Evolutionary conservation across 805 yeast species (phyloP), one percentile per base, ranked within the genome.

Genomic region (Saccharomycopsis babjevae): DNA sequence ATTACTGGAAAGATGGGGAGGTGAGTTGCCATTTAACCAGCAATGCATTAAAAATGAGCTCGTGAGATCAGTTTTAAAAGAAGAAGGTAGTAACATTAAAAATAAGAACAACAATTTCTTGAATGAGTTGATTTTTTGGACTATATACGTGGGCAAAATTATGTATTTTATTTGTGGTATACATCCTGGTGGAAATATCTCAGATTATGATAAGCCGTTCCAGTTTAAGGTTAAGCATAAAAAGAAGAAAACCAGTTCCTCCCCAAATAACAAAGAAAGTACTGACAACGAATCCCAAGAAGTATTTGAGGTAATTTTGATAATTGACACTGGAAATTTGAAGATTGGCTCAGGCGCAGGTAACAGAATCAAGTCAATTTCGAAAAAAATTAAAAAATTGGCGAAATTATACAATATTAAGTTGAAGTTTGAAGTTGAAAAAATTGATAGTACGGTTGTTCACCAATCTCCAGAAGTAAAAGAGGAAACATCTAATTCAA

Each of bases 1-100:
- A 1, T 73, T 87, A 30, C 84, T 90, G 72, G 89, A 86, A 66
- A 76, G 94, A 65, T 88, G 93, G 93, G 93, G 93, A 40, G 89
- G 88, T 3, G 90, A 85, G 64, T 74, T 86, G 15, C 87, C 89
- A 16, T 82, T 80, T 50, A 72, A 74, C 55, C 85, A 83, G 64
- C 79, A 76, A 59, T 70, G 65, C 22, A 79, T 76, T 66, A 79
- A 79, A 65, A 70, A 75, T 11, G 73, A 74, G 7, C 69, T 83
- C 42, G 83, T 81, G 65, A 77, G 74, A 56, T 67, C 81, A 42
- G 84, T 82, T 5, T 68, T 79, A 59, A 76, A 80, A 57, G 71
- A 76, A 1, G 74, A 73, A 57, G 30, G 38, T 25, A 32, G 46
- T 34, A 28, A 30, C 5, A 39, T 25, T 20, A 42, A 36, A 22